These are phyloP conservation scores for Umbelopsis isabellina DNA, from an alignment of 192 early-diverging fungal species.

Conservation along the genomic window DNA sequence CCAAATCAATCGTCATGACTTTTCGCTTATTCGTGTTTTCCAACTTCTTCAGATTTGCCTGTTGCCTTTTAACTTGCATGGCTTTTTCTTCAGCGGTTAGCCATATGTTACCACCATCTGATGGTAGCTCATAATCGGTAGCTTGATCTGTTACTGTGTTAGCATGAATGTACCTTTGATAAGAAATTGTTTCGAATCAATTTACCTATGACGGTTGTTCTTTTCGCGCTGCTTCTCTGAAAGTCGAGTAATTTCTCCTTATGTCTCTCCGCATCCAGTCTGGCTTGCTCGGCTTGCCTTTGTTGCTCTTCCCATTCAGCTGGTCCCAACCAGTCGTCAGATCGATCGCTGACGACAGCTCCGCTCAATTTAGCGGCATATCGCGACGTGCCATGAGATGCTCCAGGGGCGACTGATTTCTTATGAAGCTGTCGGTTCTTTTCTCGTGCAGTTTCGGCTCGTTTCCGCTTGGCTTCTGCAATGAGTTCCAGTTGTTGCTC, in stretches of 20 bases:
- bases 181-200: not conserved
- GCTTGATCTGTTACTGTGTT: constrained; percentile 45
- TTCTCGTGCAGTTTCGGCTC: constrained; percentile 41
- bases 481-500: constrained; percentile 57
- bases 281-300: constrained; percentile 36
- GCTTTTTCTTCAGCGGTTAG: constrained; percentile 50
- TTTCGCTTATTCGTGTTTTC: constrained; percentile 44
- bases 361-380: constrained; percentile 55
- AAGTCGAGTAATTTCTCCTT: constrained; percentile 56
- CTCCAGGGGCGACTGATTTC: constrained; percentile 20
- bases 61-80: constrained; percentile 42
- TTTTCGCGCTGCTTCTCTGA: constrained; percentile 50
- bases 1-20: constrained; percentile 56
- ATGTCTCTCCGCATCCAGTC: constrained; percentile 44
- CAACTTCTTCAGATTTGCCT: constrained; percentile 47
- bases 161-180: constrained; percentile 1
- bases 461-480: constrained; percentile 51
- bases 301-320: constrained; percentile 29
- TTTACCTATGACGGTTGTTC: constrained; percentile 46
- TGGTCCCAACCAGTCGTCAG: constrained; percentile 34
- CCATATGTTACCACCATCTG: constrained; percentile 56
- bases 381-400: constrained; percentile 29
- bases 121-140: constrained; percentile 55
- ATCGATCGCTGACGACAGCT: constrained; percentile 27
- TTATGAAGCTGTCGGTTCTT: constrained; percentile 37